phyloP scores from a whole-genome alignment of 805 yeast species.

The Brettanomyces anomalus region DNA sequence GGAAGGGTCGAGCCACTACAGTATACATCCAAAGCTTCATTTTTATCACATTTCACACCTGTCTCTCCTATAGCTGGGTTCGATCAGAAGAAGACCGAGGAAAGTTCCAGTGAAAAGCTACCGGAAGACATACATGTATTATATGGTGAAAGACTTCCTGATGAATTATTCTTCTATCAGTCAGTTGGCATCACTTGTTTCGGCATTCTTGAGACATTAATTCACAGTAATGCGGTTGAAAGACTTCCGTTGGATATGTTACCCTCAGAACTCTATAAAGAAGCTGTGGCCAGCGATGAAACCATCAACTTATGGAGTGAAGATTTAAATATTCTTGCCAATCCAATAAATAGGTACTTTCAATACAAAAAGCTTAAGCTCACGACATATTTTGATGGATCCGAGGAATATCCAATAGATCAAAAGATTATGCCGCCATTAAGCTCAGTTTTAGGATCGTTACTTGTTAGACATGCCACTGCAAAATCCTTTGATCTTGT shows the following conservation, averaged over 20 bases:
- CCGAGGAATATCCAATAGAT: constrained; percentile 29
- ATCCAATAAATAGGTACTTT: constrained; percentile 71
- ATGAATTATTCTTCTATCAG: constrained; percentile 74
- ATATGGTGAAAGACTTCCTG: constrained; percentile 77
- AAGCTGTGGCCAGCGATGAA: constrained; percentile 37
- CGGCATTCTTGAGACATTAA: constrained; percentile 56
- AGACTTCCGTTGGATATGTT: constrained; percentile 63
- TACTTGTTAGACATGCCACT: constrained; percentile 23
- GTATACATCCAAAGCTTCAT: not conserved
- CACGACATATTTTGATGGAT: constrained; percentile 26
- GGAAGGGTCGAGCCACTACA: constrained; percentile 52
- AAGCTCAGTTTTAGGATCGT: constrained; percentile 30
- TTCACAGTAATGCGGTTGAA: constrained; percentile 53
- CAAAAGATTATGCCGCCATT: constrained; percentile 49
- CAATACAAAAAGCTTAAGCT: constrained; percentile 60
- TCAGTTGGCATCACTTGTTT: constrained; percentile 66
- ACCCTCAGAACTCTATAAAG: constrained; percentile 43
- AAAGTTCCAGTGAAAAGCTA: constrained; percentile 25
- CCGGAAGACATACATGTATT: constrained; percentile 80
- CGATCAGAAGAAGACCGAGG: constrained; percentile 8
- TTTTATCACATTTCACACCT: constrained; percentile 6
- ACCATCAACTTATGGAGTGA: constrained; percentile 47
- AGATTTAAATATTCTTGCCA: constrained; percentile 60
- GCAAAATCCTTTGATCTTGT: constrained; percentile 25
- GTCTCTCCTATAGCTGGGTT: constrained; percentile 9